Evolutionary conservation across 2,329 filamentous ascomycete genomes (phyloP), one percentile per base, ranked within the genome.

Genomic region (Cryoendolithus antarcticus): DNA sequence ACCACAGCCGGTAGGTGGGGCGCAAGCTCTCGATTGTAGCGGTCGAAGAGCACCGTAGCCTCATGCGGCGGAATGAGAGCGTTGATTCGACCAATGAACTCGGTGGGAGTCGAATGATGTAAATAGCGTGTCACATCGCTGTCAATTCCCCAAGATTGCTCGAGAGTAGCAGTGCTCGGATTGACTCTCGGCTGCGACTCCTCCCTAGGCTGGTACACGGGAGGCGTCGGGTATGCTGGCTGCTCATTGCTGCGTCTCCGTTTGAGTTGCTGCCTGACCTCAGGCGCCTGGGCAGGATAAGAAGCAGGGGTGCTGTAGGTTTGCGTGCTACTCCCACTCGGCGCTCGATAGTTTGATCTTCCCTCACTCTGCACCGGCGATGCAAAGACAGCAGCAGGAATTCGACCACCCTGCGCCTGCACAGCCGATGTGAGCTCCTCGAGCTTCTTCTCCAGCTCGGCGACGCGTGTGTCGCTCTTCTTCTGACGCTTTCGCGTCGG

Each of bases 381-480:
- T 6, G 19, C 19, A 6, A 21, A 21, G 19, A 21, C 19, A 6
- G 19, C 19, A 21, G 19, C 19, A 21, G 19, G 19, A 6, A 21
- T 21, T 21, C 19, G 3, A 24, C 30, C 15, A 27, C 34, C 38
- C 6, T 40, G 38, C 7, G 38, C 38, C 10, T 34, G 30, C 12
- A 40, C 38, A 3, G 77, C 86, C 4, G 85, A 83, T 6, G 84
- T 93, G 56, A 94, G 59, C 6, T 82, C 83, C 65, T 94, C 86
- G 47, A 94, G 89, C 66, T 93, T 93, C 68, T 81, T 86, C 66
- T 94, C 86, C 37, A 95, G 69, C 65, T 94, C 86, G 6, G 86
- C 82, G 9, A 95, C 86, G 37, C 86, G 73, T 48, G 77, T 88
- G 58, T 93, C 88, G 39, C 84, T 86, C 68, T 93, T 93, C 68